Base-by-base conservation (phyloP, 805 yeast genomes). In the Scheffersomyces amazonensis region DNA sequence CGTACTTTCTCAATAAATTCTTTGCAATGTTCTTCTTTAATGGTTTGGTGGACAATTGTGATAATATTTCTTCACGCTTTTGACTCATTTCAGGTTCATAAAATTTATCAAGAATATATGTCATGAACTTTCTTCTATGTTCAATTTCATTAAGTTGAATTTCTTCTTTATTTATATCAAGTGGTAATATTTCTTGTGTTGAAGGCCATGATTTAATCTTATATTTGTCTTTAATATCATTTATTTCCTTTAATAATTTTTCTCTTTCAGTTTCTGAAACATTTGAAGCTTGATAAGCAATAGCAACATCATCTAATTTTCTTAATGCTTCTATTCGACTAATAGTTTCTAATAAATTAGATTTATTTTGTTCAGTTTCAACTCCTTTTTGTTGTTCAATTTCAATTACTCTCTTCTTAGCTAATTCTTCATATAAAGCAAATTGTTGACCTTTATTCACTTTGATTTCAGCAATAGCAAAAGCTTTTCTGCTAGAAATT, bases 391-490 rank as follows among this genome's bases (percentile, higher is more conserved):
- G 53, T 27, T 70, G 61, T 62, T 87, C 95, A 57, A 88, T 95
- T n/a, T 64, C 53, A 1, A 70, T 62, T 15, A 89, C 91, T 47
- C 75, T 72, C 34, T 66, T 65, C 50, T 81, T 83, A 36, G 96
- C 95, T 52, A 82, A 78, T 30, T 71, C 69, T 58, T 85, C 85
- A 66, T 85, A 89, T 46, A 75, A 67, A 19, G 86, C 91, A 72
- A 90, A 87, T 61, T 88, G 91, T 56, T 89, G 90, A 76, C 97
- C 98, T 64, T 85, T 81, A 54, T 87, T 83, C 58, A 75, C 80
- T 65, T 87, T 78, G 58, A 91, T 87, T 57, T 91, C 97, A 2
- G 97, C 96, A 42, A 91, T 80, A 8, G 97, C 89, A 68, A 91
- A 91, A 44, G 75, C 78, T 63, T 91, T 91, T 42, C 82, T 73